These are phyloP conservation scores for Dactylonectria estremocensis DNA, from an alignment of 2,329 filamentous ascomycete genomes.

Conservation along the genomic window DNA sequence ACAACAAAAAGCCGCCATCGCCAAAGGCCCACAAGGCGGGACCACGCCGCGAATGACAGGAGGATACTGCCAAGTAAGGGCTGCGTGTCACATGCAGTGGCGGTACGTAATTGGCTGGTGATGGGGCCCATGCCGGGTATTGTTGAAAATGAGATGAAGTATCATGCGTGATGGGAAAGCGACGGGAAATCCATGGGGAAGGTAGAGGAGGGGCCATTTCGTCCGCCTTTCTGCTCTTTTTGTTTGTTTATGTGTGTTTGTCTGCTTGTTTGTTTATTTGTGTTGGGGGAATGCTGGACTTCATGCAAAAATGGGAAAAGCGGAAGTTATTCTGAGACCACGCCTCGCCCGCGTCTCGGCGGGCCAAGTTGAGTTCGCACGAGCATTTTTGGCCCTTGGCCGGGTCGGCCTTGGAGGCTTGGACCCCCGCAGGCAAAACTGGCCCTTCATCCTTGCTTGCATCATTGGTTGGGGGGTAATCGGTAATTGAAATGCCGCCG, in stretches of 20 bases:
- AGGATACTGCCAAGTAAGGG: not conserved
- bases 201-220: not conserved
- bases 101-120: conserved; percentile 23
- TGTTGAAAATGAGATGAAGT: conserved; percentile 39
- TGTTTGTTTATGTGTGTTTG: conserved; percentile 7
- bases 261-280: conserved; percentile 5
- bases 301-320: not conserved
- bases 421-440: no score
- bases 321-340: conserved; percentile 19
- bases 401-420: not conserved
- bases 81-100: conserved; percentile 6
- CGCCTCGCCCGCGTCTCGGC: conserved; percentile 10
- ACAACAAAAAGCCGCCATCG: conserved; percentile 12
- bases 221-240: not conserved
- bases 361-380: conserved; percentile 28
- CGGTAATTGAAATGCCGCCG: conserved; percentile 13
- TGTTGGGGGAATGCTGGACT: conserved; percentile 35
- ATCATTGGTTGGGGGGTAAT: not conserved
- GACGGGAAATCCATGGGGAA: not conserved
- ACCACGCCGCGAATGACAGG: conserved; percentile 1
- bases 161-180: conserved; percentile 34
- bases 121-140: conserved; percentile 26
- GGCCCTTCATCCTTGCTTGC: conserved; percentile 23
- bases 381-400: conserved; percentile 12
- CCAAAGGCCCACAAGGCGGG: conserved; percentile 7